Conservation (phyloP, 192 early-diverging fungal genomes). For the Diversispora epigaea region DNA sequence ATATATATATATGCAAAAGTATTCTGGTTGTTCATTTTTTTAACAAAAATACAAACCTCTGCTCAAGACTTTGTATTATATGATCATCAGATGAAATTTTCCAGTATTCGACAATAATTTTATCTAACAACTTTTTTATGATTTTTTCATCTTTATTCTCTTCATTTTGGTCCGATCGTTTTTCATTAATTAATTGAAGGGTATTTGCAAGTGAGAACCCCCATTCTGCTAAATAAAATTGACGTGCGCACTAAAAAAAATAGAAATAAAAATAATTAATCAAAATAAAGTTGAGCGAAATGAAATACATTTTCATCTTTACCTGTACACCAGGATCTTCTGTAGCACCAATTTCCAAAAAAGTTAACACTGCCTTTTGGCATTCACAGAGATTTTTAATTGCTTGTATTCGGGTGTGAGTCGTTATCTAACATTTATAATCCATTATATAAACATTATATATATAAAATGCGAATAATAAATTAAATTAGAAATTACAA, state of each 20-base stretch:
- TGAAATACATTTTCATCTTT: not conserved
- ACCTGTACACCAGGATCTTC: constrained; percentile 35
- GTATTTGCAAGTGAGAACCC: constrained; percentile 34
- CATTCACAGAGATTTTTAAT: constrained; percentile 29
- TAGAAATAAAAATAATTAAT: not conserved
- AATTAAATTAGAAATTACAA: constrained; percentile 31
- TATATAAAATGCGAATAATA: not conserved
- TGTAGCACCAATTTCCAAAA: constrained; percentile 29
- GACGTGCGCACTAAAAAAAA: constrained; percentile 26
- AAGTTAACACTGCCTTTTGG: constrained; percentile 26
- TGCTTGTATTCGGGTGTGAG: not conserved
- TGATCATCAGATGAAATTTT: constrained; percentile 24
- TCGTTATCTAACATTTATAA: constrained; percentile 30
- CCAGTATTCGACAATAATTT: constrained; percentile 37
- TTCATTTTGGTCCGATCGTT: not conserved
- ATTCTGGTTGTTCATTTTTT: not conserved
- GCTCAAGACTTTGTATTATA: constrained; percentile 9
- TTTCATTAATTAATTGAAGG: constrained; percentile 1
- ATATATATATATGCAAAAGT: not conserved
- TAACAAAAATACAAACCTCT: not conserved
- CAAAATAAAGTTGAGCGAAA: not conserved
- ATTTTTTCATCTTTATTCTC: constrained; percentile 5
- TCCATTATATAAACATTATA: not conserved
- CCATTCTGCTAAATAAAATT: constrained; percentile 43
- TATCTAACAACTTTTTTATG: constrained; percentile 26